Base-by-base conservation (phyloP, 495 filamentous ascomycete genomes). In the Thermochaetoides thermophila region DNA sequence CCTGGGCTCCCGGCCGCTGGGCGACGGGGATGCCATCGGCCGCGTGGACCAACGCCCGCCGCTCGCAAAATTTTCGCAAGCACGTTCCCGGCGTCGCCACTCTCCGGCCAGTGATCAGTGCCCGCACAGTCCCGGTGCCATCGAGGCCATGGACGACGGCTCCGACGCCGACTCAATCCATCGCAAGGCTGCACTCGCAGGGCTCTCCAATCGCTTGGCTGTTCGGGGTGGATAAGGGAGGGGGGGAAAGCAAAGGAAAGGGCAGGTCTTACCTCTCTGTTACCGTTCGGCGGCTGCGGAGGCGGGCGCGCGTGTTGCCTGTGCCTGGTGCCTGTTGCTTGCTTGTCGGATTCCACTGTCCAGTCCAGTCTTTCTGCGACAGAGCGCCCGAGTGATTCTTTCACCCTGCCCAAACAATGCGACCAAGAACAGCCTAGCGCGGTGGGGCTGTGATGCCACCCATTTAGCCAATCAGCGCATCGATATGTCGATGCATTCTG, bases 201-300 rank as follows among this genome's bases (percentile, higher is more conserved):
- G 39, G 34, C 32, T 35, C 25, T 42, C 44, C 32, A 47, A 49
- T 45, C 43, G n/a, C n/a, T n/a, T n/a, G 47, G 47, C 41, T 43
- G 35, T 37, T 45, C 43, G 45, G 52, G 49, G 46, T 42, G 46
- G 42, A 50, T 42, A 45, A 43, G 43, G 43, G 49, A 44, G 41
- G 48, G 41, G 44, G 39, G 40, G 36, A 38, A 47, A 37, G 42
- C n/a, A n/a, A 51, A 47, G 27, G 40, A 50, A 52, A 50, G 39
- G 39, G 44, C 49, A 48, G 49, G 49, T 56, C 52, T 56, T 56
- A 56, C 52, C 52, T 56, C 50, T 44, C 49, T 48, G 42, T 47
- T n/a, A n/a, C n/a, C n/a, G n/a, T n/a, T n/a, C n/a, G n/a, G n/a
- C 49, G 42, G 47, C 25, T 39, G 30, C 30, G 37, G 36, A 24